A percentile compares a stretch with the other conserved stretches of the same genome.
phyloP scores from a whole-genome alignment of 23 red algal genomes.

The Gracilaria domingensis region DNA sequence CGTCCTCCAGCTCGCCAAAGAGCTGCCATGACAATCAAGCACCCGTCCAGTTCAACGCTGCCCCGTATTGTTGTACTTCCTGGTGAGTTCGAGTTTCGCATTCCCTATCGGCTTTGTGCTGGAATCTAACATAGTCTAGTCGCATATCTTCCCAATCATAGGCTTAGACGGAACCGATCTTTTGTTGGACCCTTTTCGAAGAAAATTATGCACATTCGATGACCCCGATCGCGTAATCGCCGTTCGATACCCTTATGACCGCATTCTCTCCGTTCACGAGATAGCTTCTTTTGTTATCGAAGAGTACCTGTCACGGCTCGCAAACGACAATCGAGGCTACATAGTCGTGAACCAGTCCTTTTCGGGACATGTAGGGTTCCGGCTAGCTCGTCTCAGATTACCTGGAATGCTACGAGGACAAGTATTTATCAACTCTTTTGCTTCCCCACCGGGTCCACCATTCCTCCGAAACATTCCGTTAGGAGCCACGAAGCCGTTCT shows the following conservation, averaged over 20 bases:
- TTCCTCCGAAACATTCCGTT: constrained; percentile 23
- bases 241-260: constrained; percentile 36
- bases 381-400: neutral
- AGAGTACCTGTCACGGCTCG: constrained; percentile 8
- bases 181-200: constrained; percentile 34
- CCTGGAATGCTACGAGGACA: constrained; percentile 17
- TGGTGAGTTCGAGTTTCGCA: neutral
- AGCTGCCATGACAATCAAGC: constrained; percentile 3
- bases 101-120: neutral
- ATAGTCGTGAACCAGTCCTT: constrained; percentile 47
- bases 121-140: neutral
- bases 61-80: constrained; percentile 40
- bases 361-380: constrained; percentile 46
- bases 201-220: neutral
- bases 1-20: neutral
- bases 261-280: constrained; percentile 11
- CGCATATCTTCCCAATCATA: neutral
- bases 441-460: constrained; percentile 27
- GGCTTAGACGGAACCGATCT: constrained; percentile 57
- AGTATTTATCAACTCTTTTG: constrained; percentile 55
- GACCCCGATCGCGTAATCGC: constrained; percentile 39
- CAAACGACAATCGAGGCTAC: constrained; percentile 34
- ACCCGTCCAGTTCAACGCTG: constrained; percentile 19
- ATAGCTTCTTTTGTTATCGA: constrained; percentile 8
- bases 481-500: neutral